Evolutionary conservation across 1,139 yeast genomes (phyloP).

Genomic region (Lizanozyma gosingica): DNA sequence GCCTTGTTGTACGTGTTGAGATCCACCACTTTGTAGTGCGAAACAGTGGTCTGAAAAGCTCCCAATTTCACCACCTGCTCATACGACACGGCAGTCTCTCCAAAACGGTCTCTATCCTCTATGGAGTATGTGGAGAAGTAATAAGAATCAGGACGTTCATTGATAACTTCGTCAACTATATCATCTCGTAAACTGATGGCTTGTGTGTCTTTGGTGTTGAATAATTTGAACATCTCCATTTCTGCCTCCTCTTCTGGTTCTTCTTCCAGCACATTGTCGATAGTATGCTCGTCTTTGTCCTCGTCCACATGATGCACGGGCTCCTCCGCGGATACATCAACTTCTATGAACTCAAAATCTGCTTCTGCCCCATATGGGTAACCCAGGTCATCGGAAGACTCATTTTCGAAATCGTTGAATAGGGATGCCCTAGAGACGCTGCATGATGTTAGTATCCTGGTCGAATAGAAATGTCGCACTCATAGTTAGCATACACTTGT

Average conservation of each 20-base stretch:
- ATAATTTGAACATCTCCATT: background rate
- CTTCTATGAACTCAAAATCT: background rate
- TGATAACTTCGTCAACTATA: constrained; percentile 8
- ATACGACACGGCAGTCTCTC: constrained; percentile 10
- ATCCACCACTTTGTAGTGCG: constrained; percentile 1
- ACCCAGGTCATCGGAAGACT: background rate
- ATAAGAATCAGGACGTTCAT: constrained; percentile 13
- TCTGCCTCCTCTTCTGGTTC: background rate
- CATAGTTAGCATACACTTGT: background rate
- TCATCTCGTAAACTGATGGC: constrained; percentile 7
- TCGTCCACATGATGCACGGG: background rate
- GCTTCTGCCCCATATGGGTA: background rate
- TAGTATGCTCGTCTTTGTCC: background rate
- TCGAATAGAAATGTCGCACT: background rate
- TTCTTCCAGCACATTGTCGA: background rate
- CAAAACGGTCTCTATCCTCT: constrained; percentile 8
- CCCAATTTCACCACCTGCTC: constrained; percentile 1
- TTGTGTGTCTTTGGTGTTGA: background rate
- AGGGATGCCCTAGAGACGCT: background rate
- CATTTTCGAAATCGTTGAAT: background rate
- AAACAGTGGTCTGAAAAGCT: background rate
- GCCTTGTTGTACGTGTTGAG: constrained; percentile 9
- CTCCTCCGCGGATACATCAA: background rate
- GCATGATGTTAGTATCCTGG: background rate
- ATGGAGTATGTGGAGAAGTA: constrained; percentile 12